Evolutionary conservation across 148 eudicot species (phyloP), one percentile per base, ranked within the genome.

Genomic region (Persicaria maculosa): DNA sequence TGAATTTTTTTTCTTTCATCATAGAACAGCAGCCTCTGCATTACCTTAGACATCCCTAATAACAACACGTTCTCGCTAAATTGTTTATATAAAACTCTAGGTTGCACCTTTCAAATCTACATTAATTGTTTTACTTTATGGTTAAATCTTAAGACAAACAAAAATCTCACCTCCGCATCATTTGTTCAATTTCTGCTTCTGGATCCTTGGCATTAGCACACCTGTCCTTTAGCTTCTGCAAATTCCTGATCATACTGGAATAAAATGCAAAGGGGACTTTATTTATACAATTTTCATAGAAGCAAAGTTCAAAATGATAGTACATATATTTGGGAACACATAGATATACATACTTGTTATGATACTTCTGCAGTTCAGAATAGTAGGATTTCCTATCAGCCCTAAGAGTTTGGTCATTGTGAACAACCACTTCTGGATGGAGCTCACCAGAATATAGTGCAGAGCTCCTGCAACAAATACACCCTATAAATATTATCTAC

Each of bases 361-460:
- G 98, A 75, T 95, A 92, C 44, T 85, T 85, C 68, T 81, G 89
- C 59, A 95, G 84, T 83, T 85, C 88, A 0, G 82, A 77, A 69
- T 85, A 89, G 80, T 95, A 90, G 47, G 85, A 83, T 74, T 88
- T 90, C 84, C 88, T 95, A 75, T 80, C 82, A 47, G 85, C 78
- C 81, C 83, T 88, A 64, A 84, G 75, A 75, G 80, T 54, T 75
- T 77, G 86, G 77, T 90, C 97, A 76, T 79, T 76, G 68, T 78
- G 79, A 81, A 79, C 74, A 78, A 88, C 80, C 50, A 79, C 84
- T 83, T 95, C 98, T 57, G 98, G 98, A 75, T 90, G 97, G 83
- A 85, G 85, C 71, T 82, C 79, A 74, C 97, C 97, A 48, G 85
- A 86, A 77, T 91, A 95, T 74, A 95, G 84, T 50, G 88, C 80